Percentiles rank a stretch among this genome's conserved stretches.
phyloP scores from a whole-genome alignment of 257 asterid species.

The Petunia secreta region DNA sequence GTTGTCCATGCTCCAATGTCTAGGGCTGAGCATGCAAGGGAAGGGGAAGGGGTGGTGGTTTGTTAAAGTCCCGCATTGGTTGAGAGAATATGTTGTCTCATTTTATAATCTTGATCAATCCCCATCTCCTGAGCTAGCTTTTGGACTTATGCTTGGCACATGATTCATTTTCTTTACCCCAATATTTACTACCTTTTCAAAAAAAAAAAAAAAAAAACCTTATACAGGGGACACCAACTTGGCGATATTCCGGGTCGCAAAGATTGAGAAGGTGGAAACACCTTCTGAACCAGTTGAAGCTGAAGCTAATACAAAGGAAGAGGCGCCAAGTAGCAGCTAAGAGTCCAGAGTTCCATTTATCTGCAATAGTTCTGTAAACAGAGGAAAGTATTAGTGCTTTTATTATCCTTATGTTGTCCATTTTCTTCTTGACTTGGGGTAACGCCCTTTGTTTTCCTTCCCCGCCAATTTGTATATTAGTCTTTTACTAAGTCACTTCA shows the following conservation, averaged over 20 bases:
- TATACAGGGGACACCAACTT: conserved; percentile 70
- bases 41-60: too few relatives aligned
- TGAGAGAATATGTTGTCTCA: too few relatives aligned
- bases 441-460: background rate
- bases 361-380: background rate
- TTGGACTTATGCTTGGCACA: too few relatives aligned
- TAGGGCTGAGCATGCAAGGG: too few relatives aligned
- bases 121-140: too few relatives aligned
- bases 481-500: background rate
- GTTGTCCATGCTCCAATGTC: too few relatives aligned
- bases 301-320: conserved; percentile 33
- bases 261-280: conserved; percentile 50
- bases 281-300: conserved; percentile 38
- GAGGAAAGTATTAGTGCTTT: background rate
- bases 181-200: too few relatives aligned
- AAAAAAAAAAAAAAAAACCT: background rate
- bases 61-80: too few relatives aligned
- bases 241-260: conserved; percentile 71
- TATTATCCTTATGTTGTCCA: background rate
- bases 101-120: too few relatives aligned
- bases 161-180: too few relatives aligned
- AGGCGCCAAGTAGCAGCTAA: conserved; percentile 28
- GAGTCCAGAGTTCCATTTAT: background rate
- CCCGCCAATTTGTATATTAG: background rate
- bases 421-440: background rate